These are phyloP conservation scores for Penicillium frequentans DNA, from an alignment of 2,329 filamentous ascomycete species.

Conservation along the genomic window DNA sequence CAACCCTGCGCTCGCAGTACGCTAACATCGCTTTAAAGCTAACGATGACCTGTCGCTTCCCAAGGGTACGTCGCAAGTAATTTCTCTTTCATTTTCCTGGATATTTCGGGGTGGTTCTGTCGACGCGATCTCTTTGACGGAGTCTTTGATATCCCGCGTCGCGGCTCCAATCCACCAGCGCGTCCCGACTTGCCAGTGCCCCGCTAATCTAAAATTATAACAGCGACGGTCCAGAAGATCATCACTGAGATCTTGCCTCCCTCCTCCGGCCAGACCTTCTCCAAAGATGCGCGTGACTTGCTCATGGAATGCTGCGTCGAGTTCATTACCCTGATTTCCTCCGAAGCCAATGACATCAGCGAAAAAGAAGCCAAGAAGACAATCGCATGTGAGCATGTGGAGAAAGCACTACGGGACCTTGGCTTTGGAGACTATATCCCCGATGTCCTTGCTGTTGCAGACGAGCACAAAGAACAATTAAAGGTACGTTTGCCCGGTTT, in stretches of 20 bases:
- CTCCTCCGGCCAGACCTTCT: conserved; percentile 77
- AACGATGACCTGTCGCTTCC: conserved; percentile 62
- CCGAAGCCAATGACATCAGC: conserved; percentile 97
- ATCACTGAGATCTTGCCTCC: conserved; percentile 88
- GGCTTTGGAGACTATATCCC: conserved; percentile 91
- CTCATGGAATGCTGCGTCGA: conserved; percentile 99
- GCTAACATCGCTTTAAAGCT: conserved; percentile 38
- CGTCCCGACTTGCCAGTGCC: background rate
- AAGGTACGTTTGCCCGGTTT: conserved; percentile 62
- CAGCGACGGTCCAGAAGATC: conserved; percentile 75
- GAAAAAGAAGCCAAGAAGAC: conserved; percentile 99
- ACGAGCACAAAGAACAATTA: conserved; percentile 88
- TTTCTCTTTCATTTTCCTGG: background rate
- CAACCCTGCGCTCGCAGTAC: conserved; percentile 10
- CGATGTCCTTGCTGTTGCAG: conserved; percentile 80
- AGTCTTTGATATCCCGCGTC: background rate
- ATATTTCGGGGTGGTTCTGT: background rate
- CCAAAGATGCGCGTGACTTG: conserved; percentile 91
- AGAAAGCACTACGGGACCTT: conserved; percentile 86
- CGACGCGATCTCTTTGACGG: background rate
- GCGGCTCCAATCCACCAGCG: background rate
- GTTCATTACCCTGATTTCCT: conserved; percentile 98
- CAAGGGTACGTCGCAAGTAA: conserved; percentile 47
- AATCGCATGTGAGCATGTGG: conserved; percentile 96
- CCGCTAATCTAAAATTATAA: conserved; percentile 8